Base-by-base conservation (phyloP, 1,284 basidiomycete species). In the Ganoderma boninense region DNA sequence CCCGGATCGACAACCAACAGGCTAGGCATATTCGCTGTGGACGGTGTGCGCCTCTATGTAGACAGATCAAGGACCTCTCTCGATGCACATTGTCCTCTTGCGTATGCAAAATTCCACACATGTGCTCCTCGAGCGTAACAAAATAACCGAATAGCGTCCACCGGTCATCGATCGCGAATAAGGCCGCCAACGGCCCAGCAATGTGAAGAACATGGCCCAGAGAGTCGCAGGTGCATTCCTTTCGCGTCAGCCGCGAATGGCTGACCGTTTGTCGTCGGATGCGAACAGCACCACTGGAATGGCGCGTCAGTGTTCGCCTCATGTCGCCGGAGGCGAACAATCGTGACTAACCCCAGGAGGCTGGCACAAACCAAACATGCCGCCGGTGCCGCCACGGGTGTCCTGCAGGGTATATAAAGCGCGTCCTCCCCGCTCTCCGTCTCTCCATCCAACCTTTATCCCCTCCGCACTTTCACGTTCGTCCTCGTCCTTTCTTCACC, bases 311-410 rank as follows among this genome's bases (percentile, higher is more conserved):
- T 46, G 20, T 46, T 46, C 18, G 44, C 44, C 44, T 46, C 43
- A 43, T 43, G 14, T 16, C 43, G 43, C 18, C 43, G 44, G 44
- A n/a, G 18, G 44, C 44, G 44, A 46, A 46, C 20, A n/a, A 20
- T 6, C 7, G 7, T 8, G 18, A 7, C 44, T 46, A n/a, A n/a
- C 44, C 44, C 20, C 18, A 32, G 29, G 18, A 46, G 44, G 44
- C 44, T 46, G 49, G 49, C 49, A 52, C 49, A 52, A 52, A 52
- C 14, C 49, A 11, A 52, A 52, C 49, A 52, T 52, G 49, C 49
- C 49, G 49, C 0, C 49, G n/a, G 13, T 49, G 46, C 46, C 46
- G 46, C 46, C n/a, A 52, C 23, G n/a, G 20, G 4, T 11, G 11
- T 13, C 49, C 49, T 13, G 4, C 49, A 11, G n/a, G 49, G 23